phyloP scores from a whole-genome alignment of 495 filamentous ascomycete genomes.

The Talaromyces proteolyticus region DNA sequence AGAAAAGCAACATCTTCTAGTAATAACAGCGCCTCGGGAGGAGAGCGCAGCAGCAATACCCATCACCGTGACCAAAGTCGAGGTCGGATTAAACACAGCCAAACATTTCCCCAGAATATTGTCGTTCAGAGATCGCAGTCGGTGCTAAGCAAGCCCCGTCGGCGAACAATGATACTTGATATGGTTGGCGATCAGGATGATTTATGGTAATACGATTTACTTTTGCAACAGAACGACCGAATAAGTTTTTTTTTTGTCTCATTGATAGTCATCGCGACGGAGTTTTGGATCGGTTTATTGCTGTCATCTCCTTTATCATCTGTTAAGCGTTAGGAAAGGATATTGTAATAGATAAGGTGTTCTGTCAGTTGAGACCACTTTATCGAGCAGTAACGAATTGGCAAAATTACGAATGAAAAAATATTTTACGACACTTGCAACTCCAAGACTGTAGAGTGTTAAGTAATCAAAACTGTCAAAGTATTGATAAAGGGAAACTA shows the following conservation, averaged over 20 bases:
- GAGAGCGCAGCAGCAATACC: neutral
- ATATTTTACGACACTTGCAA: too few species aligned
- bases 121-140: slow-evolving; percentile 6
- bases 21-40: neutral
- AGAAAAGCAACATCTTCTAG: neutral
- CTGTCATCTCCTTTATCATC: too few species aligned
- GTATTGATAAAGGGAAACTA: too few species aligned
- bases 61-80: neutral
- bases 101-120: neutral
- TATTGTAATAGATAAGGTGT: too few species aligned
- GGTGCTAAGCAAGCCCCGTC: neutral
- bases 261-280: too few species aligned
- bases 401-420: too few species aligned
- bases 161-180: slow-evolving; percentile 26
- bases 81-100: neutral
- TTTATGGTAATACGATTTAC: slow-evolving; percentile 23
- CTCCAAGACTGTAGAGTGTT: too few species aligned
- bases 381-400: too few species aligned
- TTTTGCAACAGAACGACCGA: neutral
- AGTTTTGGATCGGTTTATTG: too few species aligned
- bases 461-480: too few species aligned
- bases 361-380: too few species aligned
- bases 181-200: slow-evolving; percentile 42
- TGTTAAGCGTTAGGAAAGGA: too few species aligned
- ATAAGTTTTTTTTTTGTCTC: slow-evolving; percentile 2